These are phyloP conservation scores for Russula olivacea DNA, from an alignment of 768 basidiomycete genomes.

Conservation along the genomic window DNA sequence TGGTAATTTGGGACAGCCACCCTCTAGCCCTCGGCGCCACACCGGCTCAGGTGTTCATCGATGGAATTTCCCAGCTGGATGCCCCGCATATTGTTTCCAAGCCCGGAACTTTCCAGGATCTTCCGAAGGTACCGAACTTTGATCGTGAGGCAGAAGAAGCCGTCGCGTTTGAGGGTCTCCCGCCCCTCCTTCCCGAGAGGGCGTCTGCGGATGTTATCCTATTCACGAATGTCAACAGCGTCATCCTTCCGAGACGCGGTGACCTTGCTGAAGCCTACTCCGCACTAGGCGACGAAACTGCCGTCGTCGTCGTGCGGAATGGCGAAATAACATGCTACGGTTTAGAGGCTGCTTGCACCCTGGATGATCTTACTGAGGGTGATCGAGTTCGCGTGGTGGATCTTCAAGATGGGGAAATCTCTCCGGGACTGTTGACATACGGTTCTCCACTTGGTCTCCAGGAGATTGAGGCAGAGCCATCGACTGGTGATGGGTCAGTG, in stretches of 20 bases:
- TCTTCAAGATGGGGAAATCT: conserved; percentile 58
- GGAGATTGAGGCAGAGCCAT: conserved; percentile 59
- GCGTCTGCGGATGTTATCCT: conserved; percentile 38
- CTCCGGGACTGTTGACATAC: conserved; percentile 57
- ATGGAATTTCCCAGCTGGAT: conserved; percentile 68
- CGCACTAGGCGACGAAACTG: conserved; percentile 17
- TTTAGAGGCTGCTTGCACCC: conserved; percentile 28
- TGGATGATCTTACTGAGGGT: conserved; percentile 23
- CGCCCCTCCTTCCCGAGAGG: conserved; percentile 47
- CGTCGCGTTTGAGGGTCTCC: conserved; percentile 56
- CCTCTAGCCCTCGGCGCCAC: conserved; percentile 76
- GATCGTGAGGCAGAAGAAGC: conserved; percentile 50
- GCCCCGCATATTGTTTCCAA: conserved; percentile 48
- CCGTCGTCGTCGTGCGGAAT: conserved; percentile 45
- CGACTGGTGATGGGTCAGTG: conserved; percentile 49
- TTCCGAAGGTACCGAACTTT: conserved; percentile 54
- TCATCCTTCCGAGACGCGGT: conserved; percentile 38
- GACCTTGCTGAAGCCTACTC: conserved; percentile 34
- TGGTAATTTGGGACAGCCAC: conserved; percentile 69
- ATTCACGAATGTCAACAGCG: conserved; percentile 58
- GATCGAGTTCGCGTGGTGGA: conserved; percentile 38
- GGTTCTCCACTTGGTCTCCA: conserved; percentile 61
- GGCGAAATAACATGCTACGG: conserved; percentile 56
- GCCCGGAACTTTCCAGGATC: conserved; percentile 45
- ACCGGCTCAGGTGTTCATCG: conserved; percentile 79